Evolutionary conservation across 371 early-diverging fungal genomes (phyloP), one percentile per base, ranked within the genome.

Genomic region (Mortierella sp.): DNA sequence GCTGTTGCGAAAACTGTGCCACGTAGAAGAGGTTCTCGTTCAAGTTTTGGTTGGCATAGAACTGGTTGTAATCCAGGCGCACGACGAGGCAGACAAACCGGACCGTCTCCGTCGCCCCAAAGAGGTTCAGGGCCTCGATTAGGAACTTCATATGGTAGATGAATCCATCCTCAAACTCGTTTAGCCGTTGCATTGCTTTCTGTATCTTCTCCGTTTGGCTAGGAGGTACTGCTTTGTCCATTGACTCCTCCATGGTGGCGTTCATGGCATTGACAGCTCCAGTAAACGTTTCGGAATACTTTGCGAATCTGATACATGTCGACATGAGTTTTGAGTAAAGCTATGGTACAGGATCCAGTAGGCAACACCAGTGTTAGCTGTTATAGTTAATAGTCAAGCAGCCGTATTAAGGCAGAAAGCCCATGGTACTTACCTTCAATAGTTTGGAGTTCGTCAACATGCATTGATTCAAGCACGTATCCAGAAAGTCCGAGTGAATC

Each of bases 391-490:
- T 9, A 21, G 25, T n/a, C n/a, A 54, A 25, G 24, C 10, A 14
- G 8, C 14, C 22, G 8, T 13, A n/a, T 14, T 1, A n/a, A n/a
- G 19, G 8, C 1, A 45, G 0, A 52, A n/a, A n/a, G n/a, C n/a
- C n/a, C n/a, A n/a, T n/a, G n/a, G n/a, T 13, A 51, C 66, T 72
- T 86, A 94, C 93, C 71, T 87, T 83, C 57, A 95, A 79, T 21
- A 97, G 80, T 62, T 91, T 93, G 17, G 86, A 80, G 53, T 91
- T 91, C 14, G 94, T 94, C 51, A 97, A 79, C 89, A 96, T 94
- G 66, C 94, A 94, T 78, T 96, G 93, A 70, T 91, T 93, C 34
- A 98, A 80, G 53, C 95, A 95, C 4, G 89, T 85, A 63, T 96
- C 94, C 56, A 96, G 68, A 60, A 95, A 95, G 50, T 92, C 92